Base-by-base conservation (phyloP, 1,139 yeast genomes). In the Hemisphaericaspora subhashii region DNA sequence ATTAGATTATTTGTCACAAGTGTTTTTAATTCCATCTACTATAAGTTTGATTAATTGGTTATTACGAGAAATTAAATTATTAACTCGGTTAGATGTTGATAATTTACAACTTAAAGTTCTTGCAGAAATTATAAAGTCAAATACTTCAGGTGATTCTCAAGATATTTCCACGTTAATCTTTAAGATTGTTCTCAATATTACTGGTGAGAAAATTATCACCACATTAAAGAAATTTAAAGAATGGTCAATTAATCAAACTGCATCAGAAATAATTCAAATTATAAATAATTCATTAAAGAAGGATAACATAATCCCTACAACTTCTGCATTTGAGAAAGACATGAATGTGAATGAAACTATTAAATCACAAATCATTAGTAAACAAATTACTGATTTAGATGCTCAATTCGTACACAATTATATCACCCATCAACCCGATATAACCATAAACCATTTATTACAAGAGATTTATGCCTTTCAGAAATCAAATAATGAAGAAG, bases 1-100 rank as follows among this genome's bases (percentile, higher is more conserved):
- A 1, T 53, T 72, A 35, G 78, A 72, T 40, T 72, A 71, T 45
- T 64, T 72, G 37, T 60, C 74, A 4, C 77, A 71, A 45, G 50
- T 53, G 13, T 72, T 72, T 40, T 58, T 72, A 36, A 58, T 68
- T 8, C 73, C 76, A 0, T 66, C 74, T 38, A 61, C 65, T 4
- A 44, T 64, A 23, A 63, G 66, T 33, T 63, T 70, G 14, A 56
- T 69, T 15, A 60, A 55, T 35, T 70, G 74, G 70, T 36, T 63
- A 31, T 32, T 55, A 36, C 46, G 43, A 38, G 53, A 41, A 41
- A 46, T 41, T 18, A 40, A 38, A 12, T 48, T 39, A 41, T 47
- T 41, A 41, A 45, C 35, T 14, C 41, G 30, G 43, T 28, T 44
- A 6, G 44, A 45, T 17, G 24, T 24, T 15, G 46, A 47, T 20